Evolutionary conservation across 257 asterid genomes (phyloP).

Genomic region (Penstemon eatonii): DNA sequence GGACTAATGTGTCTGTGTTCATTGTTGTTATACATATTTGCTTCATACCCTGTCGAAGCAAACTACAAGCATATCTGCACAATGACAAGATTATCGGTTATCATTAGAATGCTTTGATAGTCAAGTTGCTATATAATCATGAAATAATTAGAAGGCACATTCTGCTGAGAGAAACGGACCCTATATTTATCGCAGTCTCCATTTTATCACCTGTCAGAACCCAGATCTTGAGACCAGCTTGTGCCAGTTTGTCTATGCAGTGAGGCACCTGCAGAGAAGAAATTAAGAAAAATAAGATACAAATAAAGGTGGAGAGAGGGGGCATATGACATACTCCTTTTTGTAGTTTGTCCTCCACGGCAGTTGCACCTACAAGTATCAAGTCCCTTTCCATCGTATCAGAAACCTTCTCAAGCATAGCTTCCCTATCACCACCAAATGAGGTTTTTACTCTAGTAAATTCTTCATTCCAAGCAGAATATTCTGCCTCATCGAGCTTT

Average conservation of each 20-base stretch:
- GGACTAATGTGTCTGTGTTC: conserved; percentile 52
- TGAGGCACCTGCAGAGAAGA: conserved; percentile 78
- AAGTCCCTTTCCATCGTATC: conserved; percentile 88
- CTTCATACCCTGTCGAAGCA: conserved; percentile 98
- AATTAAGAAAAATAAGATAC: conserved; percentile 13
- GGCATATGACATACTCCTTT: conserved; percentile 67
- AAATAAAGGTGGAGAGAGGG: neutral
- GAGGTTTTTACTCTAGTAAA: conserved; percentile 77
- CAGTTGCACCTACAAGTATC: conserved; percentile 97
- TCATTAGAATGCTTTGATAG: too few relatives aligned
- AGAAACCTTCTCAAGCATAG: conserved; percentile 75
- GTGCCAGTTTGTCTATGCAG: conserved; percentile 98
- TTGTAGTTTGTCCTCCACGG: conserved; percentile 98
- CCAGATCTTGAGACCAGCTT: conserved; percentile 98
- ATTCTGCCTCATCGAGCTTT: conserved; percentile 76
- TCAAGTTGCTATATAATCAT: neutral
- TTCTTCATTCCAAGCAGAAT: conserved; percentile 86
- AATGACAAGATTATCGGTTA: conserved; percentile 20
- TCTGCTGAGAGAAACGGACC: conserved; percentile 59
- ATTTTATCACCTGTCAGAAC: conserved; percentile 99
- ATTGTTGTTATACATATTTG: conserved; percentile 61
- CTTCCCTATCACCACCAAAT: conserved; percentile 78
- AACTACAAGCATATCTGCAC: conserved; percentile 87
- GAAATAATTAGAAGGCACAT: conserved; percentile 14
- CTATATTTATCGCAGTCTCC: conserved; percentile 99